Evolutionary conservation across 2,329 filamentous ascomycete species (phyloP).

Genomic region (Amesomyces nigricolor): DNA sequence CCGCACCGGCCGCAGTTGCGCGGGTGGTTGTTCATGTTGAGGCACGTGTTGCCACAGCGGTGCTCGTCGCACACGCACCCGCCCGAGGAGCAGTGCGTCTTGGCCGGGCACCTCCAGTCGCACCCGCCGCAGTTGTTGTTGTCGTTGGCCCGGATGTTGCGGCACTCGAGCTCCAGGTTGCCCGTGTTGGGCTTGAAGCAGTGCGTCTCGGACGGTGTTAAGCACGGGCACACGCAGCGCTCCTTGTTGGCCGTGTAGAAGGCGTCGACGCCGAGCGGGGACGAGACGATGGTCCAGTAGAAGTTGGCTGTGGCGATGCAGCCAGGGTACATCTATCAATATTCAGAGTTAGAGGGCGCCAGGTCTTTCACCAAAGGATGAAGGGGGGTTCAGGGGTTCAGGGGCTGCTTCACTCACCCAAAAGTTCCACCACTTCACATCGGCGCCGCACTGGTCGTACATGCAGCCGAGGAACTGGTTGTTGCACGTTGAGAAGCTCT

Average conservation of each 20-base stretch:
- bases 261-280: not conserved
- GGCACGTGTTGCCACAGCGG: conserved; percentile 13
- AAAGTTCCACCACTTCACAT: conserved; percentile 2
- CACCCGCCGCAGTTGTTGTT: conserved; percentile 18
- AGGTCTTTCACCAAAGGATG: too few species aligned
- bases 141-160: conserved; percentile 3
- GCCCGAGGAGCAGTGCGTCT: conserved; percentile 9
- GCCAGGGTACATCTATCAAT: not conserved
- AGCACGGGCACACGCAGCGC: conserved; percentile 11
- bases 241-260: conserved; percentile 6
- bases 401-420: not conserved
- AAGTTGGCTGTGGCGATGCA: conserved; percentile 8
- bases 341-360: too few species aligned
- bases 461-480: conserved; percentile 8
- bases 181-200: not conserved
- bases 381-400: too few species aligned
- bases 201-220: not conserved
- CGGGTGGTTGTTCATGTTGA: conserved; percentile 15
- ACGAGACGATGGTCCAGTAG: conserved; percentile 1
- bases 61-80: conserved; percentile 12
- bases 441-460: not conserved
- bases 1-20: conserved; percentile 19
- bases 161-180: not conserved
- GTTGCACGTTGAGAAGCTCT: conserved; percentile 9
- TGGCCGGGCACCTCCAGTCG: conserved; percentile 8